Evolutionary conservation across 2,329 filamentous ascomycete genomes (phyloP).

Genomic region (Alternaria burnsii): DNA sequence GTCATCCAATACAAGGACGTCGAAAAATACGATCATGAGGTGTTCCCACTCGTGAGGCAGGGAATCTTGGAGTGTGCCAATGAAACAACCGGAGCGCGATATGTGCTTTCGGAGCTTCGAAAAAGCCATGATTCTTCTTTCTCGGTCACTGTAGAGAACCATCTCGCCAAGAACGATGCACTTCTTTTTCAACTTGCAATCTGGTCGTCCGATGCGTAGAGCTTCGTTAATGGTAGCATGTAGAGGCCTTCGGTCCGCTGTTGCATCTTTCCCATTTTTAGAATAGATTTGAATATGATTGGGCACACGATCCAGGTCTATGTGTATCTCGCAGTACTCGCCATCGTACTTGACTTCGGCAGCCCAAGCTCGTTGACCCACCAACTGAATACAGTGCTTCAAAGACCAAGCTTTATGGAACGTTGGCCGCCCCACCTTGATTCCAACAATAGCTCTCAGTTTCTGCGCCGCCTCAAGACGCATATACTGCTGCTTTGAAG

Average conservation of each 20-base stretch:
- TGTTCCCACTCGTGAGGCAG: slow-evolving; percentile 64
- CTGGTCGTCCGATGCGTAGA: slow-evolving; percentile 66
- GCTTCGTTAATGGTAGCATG: slow-evolving; percentile 71
- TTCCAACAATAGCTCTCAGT: slow-evolving; percentile 52
- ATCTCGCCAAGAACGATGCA: slow-evolving; percentile 89
- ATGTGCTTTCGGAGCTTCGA: slow-evolving; percentile 85
- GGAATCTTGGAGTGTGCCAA: slow-evolving; percentile 75
- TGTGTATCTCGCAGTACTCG: slow-evolving; percentile 86
- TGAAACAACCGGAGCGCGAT: slow-evolving; percentile 72
- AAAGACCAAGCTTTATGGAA: slow-evolving; percentile 63
- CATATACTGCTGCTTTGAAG: slow-evolving; percentile 40
- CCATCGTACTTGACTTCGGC: slow-evolving; percentile 86
- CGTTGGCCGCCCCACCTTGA: slow-evolving; percentile 57
- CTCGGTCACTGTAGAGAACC: slow-evolving; percentile 75
- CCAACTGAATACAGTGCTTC: slow-evolving; percentile 75
- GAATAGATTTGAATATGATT: slow-evolving; percentile 81
- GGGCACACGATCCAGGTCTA: slow-evolving; percentile 68
- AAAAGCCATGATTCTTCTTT: slow-evolving; percentile 74
- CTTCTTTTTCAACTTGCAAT: slow-evolving; percentile 67
- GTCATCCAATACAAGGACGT: slow-evolving; percentile 66
- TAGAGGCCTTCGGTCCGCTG: slow-evolving; percentile 70
- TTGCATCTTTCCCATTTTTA: slow-evolving; percentile 91
- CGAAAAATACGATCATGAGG: slow-evolving; percentile 69
- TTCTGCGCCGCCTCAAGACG: slow-evolving; percentile 51
- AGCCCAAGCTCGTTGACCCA: slow-evolving; percentile 68